These are phyloP conservation scores for Fusarium armeniacum DNA, from an alignment of 2,329 filamentous ascomycete genomes.

Conservation along the genomic window DNA sequence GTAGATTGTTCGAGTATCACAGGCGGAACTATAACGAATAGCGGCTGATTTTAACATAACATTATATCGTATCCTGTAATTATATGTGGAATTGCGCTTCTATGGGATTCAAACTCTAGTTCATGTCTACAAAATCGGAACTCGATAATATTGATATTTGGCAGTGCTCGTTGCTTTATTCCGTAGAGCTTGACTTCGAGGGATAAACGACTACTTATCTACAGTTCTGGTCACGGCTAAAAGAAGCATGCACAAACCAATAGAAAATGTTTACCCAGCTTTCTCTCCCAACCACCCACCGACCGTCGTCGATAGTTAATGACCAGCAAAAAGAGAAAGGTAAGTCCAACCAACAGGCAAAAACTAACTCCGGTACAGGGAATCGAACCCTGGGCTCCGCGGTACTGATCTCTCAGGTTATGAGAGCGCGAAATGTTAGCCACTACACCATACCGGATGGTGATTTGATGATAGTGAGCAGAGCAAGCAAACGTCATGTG, in stretches of 20 bases:
- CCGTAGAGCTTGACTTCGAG: neutral
- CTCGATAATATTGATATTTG: neutral
- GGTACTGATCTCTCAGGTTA: slow-evolving; percentile 32
- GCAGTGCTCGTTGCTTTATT: neutral
- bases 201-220: neutral
- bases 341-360: too few relatives aligned
- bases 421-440: slow-evolving; percentile 55
- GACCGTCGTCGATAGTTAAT: neutral
- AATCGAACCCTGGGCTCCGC: slow-evolving; percentile 51
- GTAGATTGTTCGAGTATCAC: neutral
- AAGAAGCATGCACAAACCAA: neutral
- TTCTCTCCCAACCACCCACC: too few relatives aligned
- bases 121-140: neutral
- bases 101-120: neutral
- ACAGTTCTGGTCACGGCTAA: neutral
- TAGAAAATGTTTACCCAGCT: too few relatives aligned
- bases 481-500: fast-evolving
- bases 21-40: neutral
- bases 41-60: neutral
- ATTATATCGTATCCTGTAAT: neutral
- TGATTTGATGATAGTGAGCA: neutral
- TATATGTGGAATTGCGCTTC: neutral
- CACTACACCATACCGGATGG: slow-evolving; percentile 54
- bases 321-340: neutral
- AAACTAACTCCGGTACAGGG: slow-evolving; percentile 46